These are phyloP conservation scores for Calonectria hongkongensis DNA, from an alignment of 2,329 filamentous ascomycete species.

Conservation along the genomic window DNA sequence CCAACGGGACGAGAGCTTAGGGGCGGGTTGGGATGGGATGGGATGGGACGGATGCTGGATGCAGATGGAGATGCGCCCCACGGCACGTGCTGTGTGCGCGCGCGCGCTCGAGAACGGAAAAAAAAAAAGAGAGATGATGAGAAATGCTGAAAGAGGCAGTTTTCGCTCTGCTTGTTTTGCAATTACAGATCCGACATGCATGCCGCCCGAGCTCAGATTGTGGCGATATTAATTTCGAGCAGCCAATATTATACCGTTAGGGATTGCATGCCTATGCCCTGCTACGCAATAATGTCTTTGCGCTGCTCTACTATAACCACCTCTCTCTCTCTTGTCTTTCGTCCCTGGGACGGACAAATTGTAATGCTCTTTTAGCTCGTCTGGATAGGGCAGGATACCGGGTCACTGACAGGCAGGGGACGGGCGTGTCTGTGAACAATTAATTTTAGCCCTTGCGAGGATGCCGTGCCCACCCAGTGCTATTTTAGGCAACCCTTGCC, in stretches of 20 bases:
- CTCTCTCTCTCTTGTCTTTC: not conserved
- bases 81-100: slow-evolving; percentile 47
- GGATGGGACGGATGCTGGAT: not conserved
- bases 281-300: not conserved
- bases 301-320: not conserved
- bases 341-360: slow-evolving; percentile 18
- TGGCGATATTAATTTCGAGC: slow-evolving; percentile 13
- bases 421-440: slow-evolving; percentile 20
- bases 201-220: slow-evolving; percentile 27
- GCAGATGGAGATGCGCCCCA: slow-evolving; percentile 36
- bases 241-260: not conserved
- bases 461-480: slow-evolving; percentile 14
- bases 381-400: slow-evolving; percentile 31
- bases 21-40: not conserved
- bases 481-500: slow-evolving; percentile 33
- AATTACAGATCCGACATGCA: slow-evolving; percentile 18
- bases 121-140: not conserved
- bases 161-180: slow-evolving; percentile 2
- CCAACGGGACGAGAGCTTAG: slow-evolving; percentile 13
- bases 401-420: slow-evolving; percentile 34
- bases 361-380: slow-evolving; percentile 27
- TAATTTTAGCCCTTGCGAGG: slow-evolving; percentile 43
- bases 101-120: slow-evolving; percentile 2
- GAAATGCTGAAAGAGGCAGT: not conserved
- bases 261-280: slow-evolving; percentile 2